These are phyloP conservation scores for Periconia macrospinosa DNA, from an alignment of 2,329 filamentous ascomycete species.

Conservation along the genomic window DNA sequence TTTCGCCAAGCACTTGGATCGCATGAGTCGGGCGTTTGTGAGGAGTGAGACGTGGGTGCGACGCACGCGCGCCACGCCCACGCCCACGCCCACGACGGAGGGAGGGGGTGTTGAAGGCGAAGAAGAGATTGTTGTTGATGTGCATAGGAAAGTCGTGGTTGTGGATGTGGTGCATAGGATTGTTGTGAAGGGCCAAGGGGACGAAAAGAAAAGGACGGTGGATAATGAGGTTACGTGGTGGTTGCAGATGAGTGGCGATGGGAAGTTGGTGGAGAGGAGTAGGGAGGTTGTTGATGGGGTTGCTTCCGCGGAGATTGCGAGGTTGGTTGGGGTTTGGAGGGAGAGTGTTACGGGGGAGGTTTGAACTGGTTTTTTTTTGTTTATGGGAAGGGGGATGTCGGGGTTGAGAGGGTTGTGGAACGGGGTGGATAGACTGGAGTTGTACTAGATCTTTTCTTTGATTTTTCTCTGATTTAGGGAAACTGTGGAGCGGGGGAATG, in stretches of 20 bases:
- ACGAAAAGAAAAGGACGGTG: constrained; percentile 14
- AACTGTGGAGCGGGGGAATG: no score
- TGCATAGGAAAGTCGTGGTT: constrained; percentile 19
- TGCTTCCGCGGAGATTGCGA: constrained; percentile 22
- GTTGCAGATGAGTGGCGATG: constrained; percentile 25
- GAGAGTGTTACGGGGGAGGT: background rate
- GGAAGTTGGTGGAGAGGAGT: constrained; percentile 22
- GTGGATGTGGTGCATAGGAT: constrained; percentile 30
- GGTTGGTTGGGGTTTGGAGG: constrained; percentile 10
- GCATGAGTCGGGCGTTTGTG: constrained; percentile 14
- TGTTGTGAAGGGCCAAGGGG: constrained; percentile 8
- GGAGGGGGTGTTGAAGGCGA: constrained; percentile 21
- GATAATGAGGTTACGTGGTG: constrained; percentile 40
- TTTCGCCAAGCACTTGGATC: constrained; percentile 19
- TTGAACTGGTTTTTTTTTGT: no score
- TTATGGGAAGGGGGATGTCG: background rate
- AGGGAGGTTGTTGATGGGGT: constrained; percentile 37
- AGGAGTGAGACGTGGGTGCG: constrained; percentile 10
- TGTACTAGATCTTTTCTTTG: no score
- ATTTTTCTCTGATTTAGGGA: no score
- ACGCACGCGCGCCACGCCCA: no score
- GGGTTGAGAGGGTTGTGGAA: background rate
- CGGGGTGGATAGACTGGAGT: no score
- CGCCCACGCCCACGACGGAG: no score
- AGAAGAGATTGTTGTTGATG: constrained; percentile 29